Evolutionary conservation across 2,329 filamentous ascomycete genomes (phyloP).

Genomic region (Scorias spongiosa): DNA sequence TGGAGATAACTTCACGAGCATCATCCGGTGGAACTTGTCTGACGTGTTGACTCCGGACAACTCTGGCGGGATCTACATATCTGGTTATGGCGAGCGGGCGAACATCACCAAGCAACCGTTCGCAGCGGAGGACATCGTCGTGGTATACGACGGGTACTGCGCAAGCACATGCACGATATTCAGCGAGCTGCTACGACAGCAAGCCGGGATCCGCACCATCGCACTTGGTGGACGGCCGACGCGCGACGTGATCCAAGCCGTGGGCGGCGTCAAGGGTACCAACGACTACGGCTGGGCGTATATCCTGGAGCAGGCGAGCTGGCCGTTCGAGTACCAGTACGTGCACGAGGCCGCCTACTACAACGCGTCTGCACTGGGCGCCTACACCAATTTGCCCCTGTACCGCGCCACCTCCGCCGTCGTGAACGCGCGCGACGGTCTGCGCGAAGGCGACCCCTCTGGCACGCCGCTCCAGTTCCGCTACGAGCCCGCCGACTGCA

Average conservation of each 20-base stretch:
- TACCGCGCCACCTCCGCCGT: slow-evolving; percentile 10
- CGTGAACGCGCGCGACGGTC: slow-evolving; percentile 19
- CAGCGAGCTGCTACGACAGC: slow-evolving; percentile 29
- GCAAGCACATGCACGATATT: slow-evolving; percentile 32
- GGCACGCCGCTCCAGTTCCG: slow-evolving; percentile 35
- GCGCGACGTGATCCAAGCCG: slow-evolving; percentile 27
- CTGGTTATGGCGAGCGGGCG: slow-evolving; percentile 33
- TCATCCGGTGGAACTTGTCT: slow-evolving; percentile 37
- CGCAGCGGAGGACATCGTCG: slow-evolving; percentile 40
- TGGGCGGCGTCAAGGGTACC: slow-evolving; percentile 31
- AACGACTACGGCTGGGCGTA: slow-evolving; percentile 14
- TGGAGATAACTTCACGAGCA: slow-evolving; percentile 41
- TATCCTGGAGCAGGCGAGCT: slow-evolving; percentile 9
- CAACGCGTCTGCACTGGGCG: slow-evolving; percentile 13
- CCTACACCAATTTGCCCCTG: slow-evolving; percentile 14
- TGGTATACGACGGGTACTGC: slow-evolving; percentile 33
- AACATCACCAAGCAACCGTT: slow-evolving; percentile 38
- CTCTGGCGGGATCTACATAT: slow-evolving; percentile 24
- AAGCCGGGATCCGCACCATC: slow-evolving; percentile 28
- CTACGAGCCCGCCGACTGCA: slow-evolving; percentile 34
- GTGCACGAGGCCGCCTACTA: slow-evolving; percentile 13
- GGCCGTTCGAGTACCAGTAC: slow-evolving; percentile 12
- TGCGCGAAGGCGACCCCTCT: slow-evolving; percentile 19
- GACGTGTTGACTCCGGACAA: slow-evolving; percentile 25
- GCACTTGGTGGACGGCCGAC: slow-evolving; percentile 28